Conservation (phyloP, 2,329 filamentous ascomycete species). For the Hymenoscyphus linearis region DNA sequence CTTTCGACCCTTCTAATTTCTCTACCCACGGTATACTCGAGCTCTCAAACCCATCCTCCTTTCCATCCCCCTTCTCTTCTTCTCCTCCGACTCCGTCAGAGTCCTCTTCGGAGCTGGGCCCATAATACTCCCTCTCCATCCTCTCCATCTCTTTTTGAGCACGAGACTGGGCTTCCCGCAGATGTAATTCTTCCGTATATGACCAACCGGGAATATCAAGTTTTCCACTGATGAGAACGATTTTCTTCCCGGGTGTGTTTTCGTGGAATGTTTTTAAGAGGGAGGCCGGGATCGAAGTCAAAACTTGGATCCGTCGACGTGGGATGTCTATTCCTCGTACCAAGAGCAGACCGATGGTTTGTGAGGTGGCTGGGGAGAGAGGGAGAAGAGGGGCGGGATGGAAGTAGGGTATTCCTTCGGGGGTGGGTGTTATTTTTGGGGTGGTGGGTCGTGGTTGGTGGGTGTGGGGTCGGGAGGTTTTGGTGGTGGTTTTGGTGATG, state of each 20-base stretch:
- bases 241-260: slow-evolving; percentile 38
- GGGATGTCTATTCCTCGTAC: slow-evolving; percentile 62
- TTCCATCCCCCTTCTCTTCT: slow-evolving; percentile 5
- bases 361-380: slow-evolving; percentile 55
- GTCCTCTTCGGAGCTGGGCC: too few species aligned
- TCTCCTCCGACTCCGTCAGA: too few species aligned
- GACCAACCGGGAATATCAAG: slow-evolving; percentile 67
- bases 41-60: slow-evolving; percentile 26
- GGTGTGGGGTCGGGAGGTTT: slow-evolving; percentile 5
- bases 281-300: slow-evolving; percentile 51
- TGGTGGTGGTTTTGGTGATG: slow-evolving; percentile 1
- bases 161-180: slow-evolving; percentile 15
- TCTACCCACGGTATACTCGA: slow-evolving; percentile 53
- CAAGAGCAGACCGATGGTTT: slow-evolving; percentile 59
- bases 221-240: slow-evolving; percentile 63
- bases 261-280: slow-evolving; percentile 39
- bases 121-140: slow-evolving; percentile 29
- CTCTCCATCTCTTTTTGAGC: slow-evolving; percentile 5
- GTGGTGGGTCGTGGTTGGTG: slow-evolving; percentile 33
- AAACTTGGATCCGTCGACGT: slow-evolving; percentile 52
- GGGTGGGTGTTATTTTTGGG: slow-evolving; percentile 28
- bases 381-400: slow-evolving; percentile 46
- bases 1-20: slow-evolving; percentile 48
- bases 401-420: slow-evolving; percentile 58
- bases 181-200: slow-evolving; percentile 58